Evolutionary conservation across 352 stramenopile genomes (phyloP).

Genomic region (Phytophthora ohioensis): DNA sequence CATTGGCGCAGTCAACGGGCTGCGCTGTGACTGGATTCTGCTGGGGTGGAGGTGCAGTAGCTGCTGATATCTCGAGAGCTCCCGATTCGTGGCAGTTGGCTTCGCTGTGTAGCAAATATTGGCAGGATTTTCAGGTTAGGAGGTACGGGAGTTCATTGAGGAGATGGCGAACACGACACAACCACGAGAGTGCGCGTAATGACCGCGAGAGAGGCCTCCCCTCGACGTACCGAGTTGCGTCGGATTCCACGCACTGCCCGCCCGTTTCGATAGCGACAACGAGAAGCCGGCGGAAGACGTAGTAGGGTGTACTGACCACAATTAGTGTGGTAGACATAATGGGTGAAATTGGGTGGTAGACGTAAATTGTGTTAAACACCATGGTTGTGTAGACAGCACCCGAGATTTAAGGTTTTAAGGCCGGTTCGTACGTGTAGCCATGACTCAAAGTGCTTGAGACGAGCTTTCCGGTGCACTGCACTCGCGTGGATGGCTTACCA

Average conservation of each 20-base stretch:
- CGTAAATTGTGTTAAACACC: background rate
- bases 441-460: too few relatives aligned
- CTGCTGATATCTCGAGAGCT: conserved; percentile 26
- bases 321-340: conserved; percentile 7
- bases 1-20: conserved; percentile 18
- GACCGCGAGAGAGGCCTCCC: conserved; percentile 12
- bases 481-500: background rate
- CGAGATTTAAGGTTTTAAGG: too few relatives aligned
- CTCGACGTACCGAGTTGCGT: conserved; percentile 30
- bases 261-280: conserved; percentile 13
- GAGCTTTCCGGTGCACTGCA: background rate
- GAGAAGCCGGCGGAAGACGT: conserved; percentile 12
- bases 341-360: background rate
- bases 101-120: conserved; percentile 15
- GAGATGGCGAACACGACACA: background rate
- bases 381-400: too few relatives aligned
- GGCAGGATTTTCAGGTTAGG: conserved; percentile 8
- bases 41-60: conserved; percentile 3
- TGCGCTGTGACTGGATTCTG: conserved; percentile 20
- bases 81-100: conserved; percentile 5
- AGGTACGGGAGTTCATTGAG: background rate
- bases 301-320: background rate
- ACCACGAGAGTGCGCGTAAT: background rate
- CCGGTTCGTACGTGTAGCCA: too few relatives aligned
- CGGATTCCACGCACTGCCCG: conserved; percentile 21